Base-by-base conservation (phyloP, 495 filamentous ascomycete genomes). In the Penicillium longicatenatum region DNA sequence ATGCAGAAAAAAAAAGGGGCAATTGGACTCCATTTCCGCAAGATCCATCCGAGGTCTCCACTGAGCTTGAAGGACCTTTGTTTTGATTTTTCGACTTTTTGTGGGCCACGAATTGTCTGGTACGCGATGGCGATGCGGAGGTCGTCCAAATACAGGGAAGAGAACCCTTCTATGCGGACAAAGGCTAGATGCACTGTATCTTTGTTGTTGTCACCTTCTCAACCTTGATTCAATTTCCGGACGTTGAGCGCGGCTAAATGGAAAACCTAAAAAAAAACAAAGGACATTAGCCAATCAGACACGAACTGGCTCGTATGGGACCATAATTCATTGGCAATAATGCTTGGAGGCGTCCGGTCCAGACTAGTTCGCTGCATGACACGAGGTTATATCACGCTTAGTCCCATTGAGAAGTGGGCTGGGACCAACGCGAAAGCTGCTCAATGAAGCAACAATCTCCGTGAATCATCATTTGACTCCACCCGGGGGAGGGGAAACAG, bases 11-110 rank as follows among this genome's bases (percentile, higher is more conserved):
- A 24, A 64, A 44, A 59, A 35, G 14, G 20, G 50, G 35, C 12
- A 41, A 37, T 20, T 33, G 47, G 62, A 49, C 41, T 33, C 58
- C 46, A 52, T 50, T 47, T 50, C 47, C 44, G 51, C 48, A 39
- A 63, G 60, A 58, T 59, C 66, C 63, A 69, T 67, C 49, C 54
- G 50, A 68, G 66, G 59, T 69, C 61, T 47, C 66, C 66, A 69
- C 66, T 12, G 31, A 49, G 48, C 60, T 57, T 50, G 37, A 30
- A 26, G 33, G 29, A 26, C 26, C 42, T 30, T 52, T 46, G 16
- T 59, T 61, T 66, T 42, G 52, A 56, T 50, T 52, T 31, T 48
- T 39, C 30, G 48, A 37, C 6, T 33, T 35, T 51, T 35, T 22
- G 24, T 48, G 21, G 47, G 37, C 11, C n/a, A 37, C 48, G 9